These are phyloP conservation scores for Russula dissimulans DNA, from an alignment of 768 basidiomycete genomes.

Conservation along the genomic window DNA sequence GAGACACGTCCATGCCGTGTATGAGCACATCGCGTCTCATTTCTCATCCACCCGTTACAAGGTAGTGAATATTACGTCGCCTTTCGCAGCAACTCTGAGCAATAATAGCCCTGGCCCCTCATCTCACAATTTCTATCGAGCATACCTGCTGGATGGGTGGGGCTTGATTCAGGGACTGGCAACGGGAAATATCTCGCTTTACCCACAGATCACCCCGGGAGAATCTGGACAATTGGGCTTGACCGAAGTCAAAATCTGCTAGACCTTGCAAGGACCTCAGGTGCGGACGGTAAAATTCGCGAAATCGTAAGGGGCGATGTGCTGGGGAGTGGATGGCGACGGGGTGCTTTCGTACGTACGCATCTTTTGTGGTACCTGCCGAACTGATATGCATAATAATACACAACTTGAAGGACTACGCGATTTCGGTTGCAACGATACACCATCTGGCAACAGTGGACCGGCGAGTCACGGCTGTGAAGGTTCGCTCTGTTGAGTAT, in stretches of 20 bases:
- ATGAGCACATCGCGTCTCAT: slow-evolving; percentile 78
- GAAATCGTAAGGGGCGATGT: slow-evolving; percentile 82
- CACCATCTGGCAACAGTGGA: slow-evolving; percentile 84
- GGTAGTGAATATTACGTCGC: slow-evolving; percentile 30
- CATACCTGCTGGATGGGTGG: slow-evolving; percentile 69
- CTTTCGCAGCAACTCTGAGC: not conserved
- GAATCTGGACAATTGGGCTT: slow-evolving; percentile 69
- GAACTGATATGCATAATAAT: not conserved
- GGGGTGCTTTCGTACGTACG: slow-evolving; percentile 58
- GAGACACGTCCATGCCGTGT: slow-evolving; percentile 70
- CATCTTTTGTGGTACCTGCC: slow-evolving; percentile 18
- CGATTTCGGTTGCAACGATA: slow-evolving; percentile 94
- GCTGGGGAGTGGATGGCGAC: slow-evolving; percentile 62
- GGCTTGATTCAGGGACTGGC: slow-evolving; percentile 91
- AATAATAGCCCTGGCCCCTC: slow-evolving; percentile 77
- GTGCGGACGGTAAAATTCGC: slow-evolving; percentile 35
- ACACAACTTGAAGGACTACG: slow-evolving; percentile 64
- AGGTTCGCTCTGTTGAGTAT: slow-evolving; percentile 37
- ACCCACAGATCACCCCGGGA: slow-evolving; percentile 49
- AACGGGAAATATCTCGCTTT: slow-evolving; percentile 95
- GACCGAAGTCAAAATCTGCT: slow-evolving; percentile 77
- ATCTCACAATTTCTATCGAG: slow-evolving; percentile 64
- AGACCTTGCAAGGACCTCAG: slow-evolving; percentile 60
- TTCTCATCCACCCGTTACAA: slow-evolving; percentile 89
- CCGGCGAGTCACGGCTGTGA: slow-evolving; percentile 62